Conservation (phyloP, 257 asterid genomes). For the Solanum chilense region DNA sequence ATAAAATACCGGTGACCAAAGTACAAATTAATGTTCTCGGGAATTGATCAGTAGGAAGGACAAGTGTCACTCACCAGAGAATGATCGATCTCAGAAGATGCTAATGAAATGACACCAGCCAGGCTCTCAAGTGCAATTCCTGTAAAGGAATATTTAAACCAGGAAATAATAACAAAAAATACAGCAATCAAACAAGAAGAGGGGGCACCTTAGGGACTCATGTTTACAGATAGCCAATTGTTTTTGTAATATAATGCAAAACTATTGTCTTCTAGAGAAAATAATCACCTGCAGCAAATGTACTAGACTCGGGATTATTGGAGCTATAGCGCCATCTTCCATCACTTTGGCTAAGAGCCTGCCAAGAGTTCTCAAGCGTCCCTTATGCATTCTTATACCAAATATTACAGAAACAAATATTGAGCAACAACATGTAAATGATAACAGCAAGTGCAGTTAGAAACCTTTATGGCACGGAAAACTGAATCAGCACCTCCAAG, state of each 20-base stretch:
- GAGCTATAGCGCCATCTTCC: slow-evolving; percentile 93
- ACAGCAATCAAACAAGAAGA: not conserved
- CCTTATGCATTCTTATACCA: not conserved
- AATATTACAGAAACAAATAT: not conserved
- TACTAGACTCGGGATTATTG: slow-evolving; percentile 79
- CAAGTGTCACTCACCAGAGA: slow-evolving; percentile 44
- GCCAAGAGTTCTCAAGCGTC: slow-evolving; percentile 9
- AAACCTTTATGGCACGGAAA: slow-evolving; percentile 76
- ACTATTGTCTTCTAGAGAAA: not conserved
- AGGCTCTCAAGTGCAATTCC: slow-evolving; percentile 87
- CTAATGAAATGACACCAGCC: slow-evolving; percentile 78
- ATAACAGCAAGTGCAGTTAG: not conserved
- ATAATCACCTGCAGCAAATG: slow-evolving; percentile 72
- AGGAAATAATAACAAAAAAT: not conserved
- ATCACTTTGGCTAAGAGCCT: slow-evolving; percentile 99
- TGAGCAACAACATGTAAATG: not conserved
- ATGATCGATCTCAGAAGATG: slow-evolving; percentile 61
- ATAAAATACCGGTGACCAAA: not conserved
- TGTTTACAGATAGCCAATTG: not conserved
- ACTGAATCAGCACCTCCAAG: slow-evolving; percentile 60
- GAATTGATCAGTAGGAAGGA: not conserved
- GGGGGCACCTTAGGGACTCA: not conserved
- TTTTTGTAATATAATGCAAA: not conserved
- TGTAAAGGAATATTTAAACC: slow-evolving; percentile 11
- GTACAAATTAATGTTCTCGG: not conserved